A percentile compares a stretch with the other conserved stretches of the same genome.
Evolutionary conservation across 768 basidiomycete genomes (phyloP).

Genomic region (Termitomyces eurrhizus): DNA sequence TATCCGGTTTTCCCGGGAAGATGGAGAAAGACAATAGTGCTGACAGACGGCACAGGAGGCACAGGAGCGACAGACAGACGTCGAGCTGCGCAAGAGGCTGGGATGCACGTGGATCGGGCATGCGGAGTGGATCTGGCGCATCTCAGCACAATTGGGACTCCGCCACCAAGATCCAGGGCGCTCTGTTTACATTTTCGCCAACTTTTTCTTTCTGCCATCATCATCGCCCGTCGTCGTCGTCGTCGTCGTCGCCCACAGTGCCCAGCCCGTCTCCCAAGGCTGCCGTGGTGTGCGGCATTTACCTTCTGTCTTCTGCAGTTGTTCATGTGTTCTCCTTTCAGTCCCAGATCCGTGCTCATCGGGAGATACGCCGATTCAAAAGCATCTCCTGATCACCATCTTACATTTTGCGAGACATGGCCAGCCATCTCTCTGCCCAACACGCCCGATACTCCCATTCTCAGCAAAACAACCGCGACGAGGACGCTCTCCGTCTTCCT

Average conservation of each 20-base stretch:
- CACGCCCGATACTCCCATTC: constrained; percentile 33
- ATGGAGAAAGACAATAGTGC: too few relatives aligned
- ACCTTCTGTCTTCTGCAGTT: constrained; percentile 7
- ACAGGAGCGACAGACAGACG: too few relatives aligned
- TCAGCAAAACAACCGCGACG: constrained; percentile 35
- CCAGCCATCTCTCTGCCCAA: constrained; percentile 37
- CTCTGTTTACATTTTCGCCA: constrained; percentile 19
- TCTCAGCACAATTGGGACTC: constrained; percentile 17
- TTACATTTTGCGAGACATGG: constrained; percentile 45
- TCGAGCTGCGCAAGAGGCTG: too few relatives aligned
- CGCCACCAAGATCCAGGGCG: constrained; percentile 29
- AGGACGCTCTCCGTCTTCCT: constrained; percentile 49
- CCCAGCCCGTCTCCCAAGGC: constrained; percentile 9
- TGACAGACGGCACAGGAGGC: too few relatives aligned
- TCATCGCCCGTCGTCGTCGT: constrained; percentile 9
- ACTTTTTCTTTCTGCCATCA: constrained; percentile 14
- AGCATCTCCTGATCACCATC: constrained; percentile 40
- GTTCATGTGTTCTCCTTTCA: constrained; percentile 20
- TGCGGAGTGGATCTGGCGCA: not conserved
- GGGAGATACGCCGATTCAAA: constrained; percentile 58
- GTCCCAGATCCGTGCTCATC: constrained; percentile 59
- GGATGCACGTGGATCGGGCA: not conserved
- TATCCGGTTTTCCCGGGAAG: constrained; percentile 2
- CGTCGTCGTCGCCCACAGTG: constrained; percentile 14
- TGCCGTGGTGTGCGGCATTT: constrained; percentile 11